phyloP scores from a whole-genome alignment of 768 basidiomycete species.

The Kwoniella europaea region DNA sequence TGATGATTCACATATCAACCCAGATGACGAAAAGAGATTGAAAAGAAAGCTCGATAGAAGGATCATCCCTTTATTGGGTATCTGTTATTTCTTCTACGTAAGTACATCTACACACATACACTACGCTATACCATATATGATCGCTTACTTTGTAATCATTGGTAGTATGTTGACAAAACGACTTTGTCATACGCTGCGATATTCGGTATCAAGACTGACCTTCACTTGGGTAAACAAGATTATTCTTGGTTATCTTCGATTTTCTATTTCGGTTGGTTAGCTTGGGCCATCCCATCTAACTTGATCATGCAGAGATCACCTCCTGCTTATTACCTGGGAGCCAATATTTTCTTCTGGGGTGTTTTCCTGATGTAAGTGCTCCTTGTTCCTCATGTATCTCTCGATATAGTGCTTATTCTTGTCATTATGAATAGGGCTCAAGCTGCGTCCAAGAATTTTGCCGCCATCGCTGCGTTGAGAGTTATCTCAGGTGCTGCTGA shows the following conservation, averaged over 20 bases:
- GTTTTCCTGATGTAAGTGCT: slow-evolving; percentile 56
- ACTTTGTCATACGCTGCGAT: slow-evolving; percentile 56
- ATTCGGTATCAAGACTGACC: slow-evolving; percentile 57
- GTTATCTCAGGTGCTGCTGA: slow-evolving; percentile 60
- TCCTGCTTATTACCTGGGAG: slow-evolving; percentile 59
- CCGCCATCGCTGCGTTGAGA: slow-evolving; percentile 59
- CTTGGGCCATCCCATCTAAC: slow-evolving; percentile 61
- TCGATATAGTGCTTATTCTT: background rate
- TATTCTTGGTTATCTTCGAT: slow-evolving; percentile 58
- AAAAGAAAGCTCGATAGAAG: slow-evolving; percentile 47
- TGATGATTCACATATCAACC: slow-evolving; percentile 40
- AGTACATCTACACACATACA: background rate
- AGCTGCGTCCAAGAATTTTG: slow-evolving; percentile 60
- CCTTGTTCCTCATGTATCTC: background rate
- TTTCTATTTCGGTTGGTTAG: slow-evolving; percentile 61
- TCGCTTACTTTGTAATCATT: background rate
- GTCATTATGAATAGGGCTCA: slow-evolving; percentile 37
- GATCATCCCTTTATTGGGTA: slow-evolving; percentile 47
- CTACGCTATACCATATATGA: background rate
- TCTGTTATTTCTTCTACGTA: slow-evolving; percentile 54
- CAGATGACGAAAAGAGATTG: slow-evolving; percentile 47
- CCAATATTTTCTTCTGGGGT: slow-evolving; percentile 61
- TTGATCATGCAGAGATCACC: slow-evolving; percentile 60
- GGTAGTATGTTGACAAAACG: slow-evolving; percentile 50
- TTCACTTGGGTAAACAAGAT: slow-evolving; percentile 55